Evolutionary conservation across 441 rosid species (phyloP).

Genomic region (Pelargonium cotyledonis): DNA sequence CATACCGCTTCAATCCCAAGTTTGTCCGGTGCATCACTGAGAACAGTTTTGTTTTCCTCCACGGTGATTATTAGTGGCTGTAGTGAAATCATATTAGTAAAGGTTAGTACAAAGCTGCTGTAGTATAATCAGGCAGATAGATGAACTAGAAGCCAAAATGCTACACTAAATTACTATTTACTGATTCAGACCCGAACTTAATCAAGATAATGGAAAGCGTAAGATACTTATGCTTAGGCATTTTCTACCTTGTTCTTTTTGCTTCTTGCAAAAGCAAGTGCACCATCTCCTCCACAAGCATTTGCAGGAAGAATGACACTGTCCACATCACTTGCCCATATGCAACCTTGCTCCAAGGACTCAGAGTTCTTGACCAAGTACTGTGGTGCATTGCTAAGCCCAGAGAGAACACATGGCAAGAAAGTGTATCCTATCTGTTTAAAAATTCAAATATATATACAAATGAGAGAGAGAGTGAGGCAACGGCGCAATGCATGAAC

Average conservation of each 20-base stretch:
- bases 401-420: slow-evolving; percentile 58
- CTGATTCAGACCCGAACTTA: no score
- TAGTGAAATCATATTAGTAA: background rate
- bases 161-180: background rate
- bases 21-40: slow-evolving; percentile 43
- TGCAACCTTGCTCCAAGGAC: slow-evolving; percentile 28
- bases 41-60: slow-evolving; percentile 60
- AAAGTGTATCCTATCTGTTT: slow-evolving; percentile 51
- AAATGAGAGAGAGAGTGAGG: background rate
- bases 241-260: slow-evolving; percentile 36
- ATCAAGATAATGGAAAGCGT: background rate
- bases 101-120: background rate
- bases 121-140: background rate
- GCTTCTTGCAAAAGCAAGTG: slow-evolving; percentile 49
- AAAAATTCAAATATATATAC: slow-evolving; percentile 8
- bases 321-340: slow-evolving; percentile 45
- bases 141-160: slow-evolving; percentile 8
- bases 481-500: background rate
- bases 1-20: slow-evolving; percentile 51
- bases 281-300: slow-evolving; percentile 57
- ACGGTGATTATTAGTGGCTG: slow-evolving; percentile 57
- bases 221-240: background rate
- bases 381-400: slow-evolving; percentile 48
- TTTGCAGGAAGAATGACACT: slow-evolving; percentile 46
- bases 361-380: slow-evolving; percentile 31